Base-by-base conservation (phyloP, 73 alveolate species). In the Paramecium sexaurelia region DNA sequence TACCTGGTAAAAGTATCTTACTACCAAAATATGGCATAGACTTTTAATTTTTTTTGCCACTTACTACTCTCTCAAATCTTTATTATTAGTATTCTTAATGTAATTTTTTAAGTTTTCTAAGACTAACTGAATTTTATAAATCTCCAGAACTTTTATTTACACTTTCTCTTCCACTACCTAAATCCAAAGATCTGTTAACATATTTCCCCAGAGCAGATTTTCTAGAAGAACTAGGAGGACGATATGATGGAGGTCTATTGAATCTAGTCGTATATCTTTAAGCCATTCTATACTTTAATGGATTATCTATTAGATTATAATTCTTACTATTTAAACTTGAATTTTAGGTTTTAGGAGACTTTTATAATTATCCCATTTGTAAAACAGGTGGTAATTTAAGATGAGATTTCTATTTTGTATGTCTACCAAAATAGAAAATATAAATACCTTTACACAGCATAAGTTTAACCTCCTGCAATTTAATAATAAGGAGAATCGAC, bases 51-150 rank as follows among this genome's bases (percentile, higher is more conserved):
- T 22, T 78, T 78, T 78, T 78, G 10, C 90, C 90, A 78, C 90
- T 78, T 15, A 78, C 7, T 13, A 40, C 90, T 78, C 90, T 78
- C 36, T 78, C 90, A 43, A 78, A 78, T 78, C 90, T 78, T 45
- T 78, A 37, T 19, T 39, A 11, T 43, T 78, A 22, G 41, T 78
- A 78, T 40, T 78, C 40, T 41, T 45, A 37, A 43, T 78, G 90
- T 2, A 78, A 26, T 17, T 78, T 22, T 43, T 78, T 41, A 22
- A 78, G 40, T 43, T 43, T 78, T 27, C 90, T 78, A 0, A 78
- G 29, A 41, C 75, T 41, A 45, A 78, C 90, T 5, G 90, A 78
- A 41, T 33, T 41, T 17, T 78, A 41, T 22, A 78, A 78, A 22
- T 37, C 68, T 29, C 71, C 71, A 15, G 39, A 41, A 45, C 90